Conservation (phyloP, 768 basidiomycete genomes). For the Leucocoprinus birnbaumii region DNA sequence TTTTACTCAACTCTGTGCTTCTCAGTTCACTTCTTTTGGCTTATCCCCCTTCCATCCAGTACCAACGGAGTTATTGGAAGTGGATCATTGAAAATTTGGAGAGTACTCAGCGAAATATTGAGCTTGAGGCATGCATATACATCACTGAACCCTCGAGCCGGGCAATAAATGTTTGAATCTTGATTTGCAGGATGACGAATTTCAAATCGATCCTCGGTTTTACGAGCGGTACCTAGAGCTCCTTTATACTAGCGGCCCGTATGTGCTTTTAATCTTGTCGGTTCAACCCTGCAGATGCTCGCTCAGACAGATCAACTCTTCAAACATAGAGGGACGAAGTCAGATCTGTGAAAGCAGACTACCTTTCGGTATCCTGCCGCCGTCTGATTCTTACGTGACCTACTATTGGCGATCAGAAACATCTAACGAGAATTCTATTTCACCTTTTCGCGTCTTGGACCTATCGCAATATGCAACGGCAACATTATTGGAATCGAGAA, state of each 20-base stretch:
- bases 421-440: not conserved
- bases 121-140: conserved; percentile 16
- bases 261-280: conserved; percentile 13
- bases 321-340: conserved; percentile 16
- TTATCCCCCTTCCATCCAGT: conserved; percentile 63
- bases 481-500: conserved; percentile 73
- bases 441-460: conserved; percentile 15
- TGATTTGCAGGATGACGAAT: conserved; percentile 34
- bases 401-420: conserved; percentile 57
- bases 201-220: conserved; percentile 62
- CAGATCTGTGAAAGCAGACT: conserved; percentile 25
- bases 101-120: conserved; percentile 10
- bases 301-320: conserved; percentile 20
- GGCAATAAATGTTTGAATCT: not conserved
- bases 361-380: conserved; percentile 27
- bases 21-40: conserved; percentile 46
- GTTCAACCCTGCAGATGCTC: conserved; percentile 5
- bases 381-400: conserved; percentile 60
- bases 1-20: conserved; percentile 52
- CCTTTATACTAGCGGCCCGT: conserved; percentile 34
- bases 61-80: conserved; percentile 73
- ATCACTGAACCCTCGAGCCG: not conserved
- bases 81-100: conserved; percentile 61
- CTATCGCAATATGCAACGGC: conserved; percentile 32
- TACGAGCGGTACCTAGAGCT: conserved; percentile 61